A percentile compares a stretch with the other conserved stretches of the same genome.
Conservation (phyloP, 139 green algal genomes). For the Chlamydomonas sp. region DNA sequence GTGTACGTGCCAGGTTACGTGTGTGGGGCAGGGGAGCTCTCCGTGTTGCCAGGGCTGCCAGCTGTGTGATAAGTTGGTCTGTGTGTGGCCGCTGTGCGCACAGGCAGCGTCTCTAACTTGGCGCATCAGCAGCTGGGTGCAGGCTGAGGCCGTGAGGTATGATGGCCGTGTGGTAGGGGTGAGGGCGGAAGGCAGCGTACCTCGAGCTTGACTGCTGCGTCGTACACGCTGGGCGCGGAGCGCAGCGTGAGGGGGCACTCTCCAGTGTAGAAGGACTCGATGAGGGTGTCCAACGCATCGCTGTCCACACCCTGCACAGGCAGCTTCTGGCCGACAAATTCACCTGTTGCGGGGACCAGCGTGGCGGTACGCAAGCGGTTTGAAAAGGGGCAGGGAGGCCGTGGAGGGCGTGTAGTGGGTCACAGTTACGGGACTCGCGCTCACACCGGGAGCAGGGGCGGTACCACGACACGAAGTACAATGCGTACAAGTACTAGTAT, state of each 20-base stretch:
- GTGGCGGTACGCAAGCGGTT: no score
- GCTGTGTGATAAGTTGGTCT: no score
- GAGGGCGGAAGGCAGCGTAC: not conserved
- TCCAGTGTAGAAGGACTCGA: constrained; percentile 31
- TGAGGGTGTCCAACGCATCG: constrained; percentile 27
- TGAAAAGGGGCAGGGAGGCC: not conserved
- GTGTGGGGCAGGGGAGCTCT: no score
- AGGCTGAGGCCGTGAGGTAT: no score
- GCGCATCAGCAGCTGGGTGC: no score
- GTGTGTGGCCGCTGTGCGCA: no score
- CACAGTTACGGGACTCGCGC: not conserved
- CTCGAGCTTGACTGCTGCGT: constrained; percentile 30
- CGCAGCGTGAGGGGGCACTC: constrained; percentile 13
- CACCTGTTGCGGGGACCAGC: not conserved
- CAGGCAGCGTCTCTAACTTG: no score
- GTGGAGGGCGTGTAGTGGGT: not conserved
- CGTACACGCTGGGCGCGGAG: constrained; percentile 1
- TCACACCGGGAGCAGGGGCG: no score
- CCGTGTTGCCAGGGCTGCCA: no score
- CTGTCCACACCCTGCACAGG: constrained; percentile 38
- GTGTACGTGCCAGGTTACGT: no score
- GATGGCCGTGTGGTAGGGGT: no score
- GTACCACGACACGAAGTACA: not conserved
- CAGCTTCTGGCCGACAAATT: constrained; percentile 15
- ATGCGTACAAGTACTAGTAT: not conserved